Conservation (phyloP, 805 yeast genomes). For the Candida tammaniensis region DNA sequence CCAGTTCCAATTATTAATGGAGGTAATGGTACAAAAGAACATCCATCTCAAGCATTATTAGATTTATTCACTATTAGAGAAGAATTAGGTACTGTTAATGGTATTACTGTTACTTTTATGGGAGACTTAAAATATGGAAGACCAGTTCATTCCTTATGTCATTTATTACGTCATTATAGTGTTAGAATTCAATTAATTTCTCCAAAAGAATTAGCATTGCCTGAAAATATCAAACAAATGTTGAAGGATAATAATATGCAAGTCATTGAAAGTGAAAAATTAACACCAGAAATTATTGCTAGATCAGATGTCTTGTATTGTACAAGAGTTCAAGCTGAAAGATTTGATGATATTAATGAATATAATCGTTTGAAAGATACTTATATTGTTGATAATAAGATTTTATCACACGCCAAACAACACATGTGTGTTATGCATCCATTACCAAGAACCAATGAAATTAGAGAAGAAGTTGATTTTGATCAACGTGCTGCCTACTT, state of each 20-base stretch:
- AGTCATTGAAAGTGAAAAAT: slow-evolving; percentile 66
- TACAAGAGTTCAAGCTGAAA: slow-evolving; percentile 97
- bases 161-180: slow-evolving; percentile 85
- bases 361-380: slow-evolving; percentile 88
- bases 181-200: slow-evolving; percentile 90
- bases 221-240: slow-evolving; percentile 67
- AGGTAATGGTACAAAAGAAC: slow-evolving; percentile 97
- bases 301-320: slow-evolving; percentile 94
- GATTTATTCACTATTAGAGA: slow-evolving; percentile 98
- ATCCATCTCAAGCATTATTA: slow-evolving; percentile 97
- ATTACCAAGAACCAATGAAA: slow-evolving; percentile 94
- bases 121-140: slow-evolving; percentile 98
- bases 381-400: slow-evolving; percentile 88
- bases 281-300: slow-evolving; percentile 82
- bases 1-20: slow-evolving; percentile 97
- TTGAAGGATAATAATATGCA: slow-evolving; percentile 67
- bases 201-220: slow-evolving; percentile 85
- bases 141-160: slow-evolving; percentile 95
- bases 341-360: slow-evolving; percentile 73
- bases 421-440: slow-evolving; percentile 99
- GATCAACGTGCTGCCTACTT: slow-evolving; percentile 99
- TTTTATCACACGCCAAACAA: slow-evolving; percentile 88
- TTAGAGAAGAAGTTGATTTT: slow-evolving; percentile 96
- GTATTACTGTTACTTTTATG: slow-evolving; percentile 97
- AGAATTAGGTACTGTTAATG: slow-evolving; percentile 97